Conservation (phyloP, 2,329 filamentous ascomycete species). For the Aspergillus calidoustus region DNA sequence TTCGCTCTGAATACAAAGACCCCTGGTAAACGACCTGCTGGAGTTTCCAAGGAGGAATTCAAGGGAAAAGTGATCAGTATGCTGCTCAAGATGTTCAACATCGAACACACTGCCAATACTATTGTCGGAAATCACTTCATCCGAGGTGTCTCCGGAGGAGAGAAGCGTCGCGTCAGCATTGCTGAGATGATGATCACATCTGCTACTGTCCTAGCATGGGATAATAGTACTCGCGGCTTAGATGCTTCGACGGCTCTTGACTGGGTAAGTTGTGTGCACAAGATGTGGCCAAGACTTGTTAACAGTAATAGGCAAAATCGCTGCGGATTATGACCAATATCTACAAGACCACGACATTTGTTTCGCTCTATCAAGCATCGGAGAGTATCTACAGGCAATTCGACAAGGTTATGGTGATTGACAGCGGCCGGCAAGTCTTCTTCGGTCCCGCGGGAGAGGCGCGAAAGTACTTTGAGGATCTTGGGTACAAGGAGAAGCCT, state of each 20-base stretch:
- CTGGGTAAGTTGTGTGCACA: constrained; percentile 41
- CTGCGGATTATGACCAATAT: constrained; percentile 81
- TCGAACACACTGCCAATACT: constrained; percentile 83
- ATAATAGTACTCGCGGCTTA: constrained; percentile 72
- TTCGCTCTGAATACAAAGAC: constrained; percentile 87
- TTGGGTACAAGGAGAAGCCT: constrained; percentile 75
- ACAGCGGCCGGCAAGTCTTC: constrained; percentile 70
- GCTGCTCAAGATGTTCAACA: constrained; percentile 90
- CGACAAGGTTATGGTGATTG: constrained; percentile 83
- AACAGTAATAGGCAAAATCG: constrained; percentile 55
- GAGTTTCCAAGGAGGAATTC: constrained; percentile 73
- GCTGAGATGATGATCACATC: constrained; percentile 81
- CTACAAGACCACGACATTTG: constrained; percentile 81
- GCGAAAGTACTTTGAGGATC: constrained; percentile 72
- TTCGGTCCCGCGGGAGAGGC: constrained; percentile 73
- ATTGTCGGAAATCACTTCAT: constrained; percentile 83
- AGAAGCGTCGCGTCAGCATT: constrained; percentile 80
- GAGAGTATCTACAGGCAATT: constrained; percentile 80
- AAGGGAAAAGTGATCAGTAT: constrained; percentile 75
- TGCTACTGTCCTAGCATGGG: constrained; percentile 74
- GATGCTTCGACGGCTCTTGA: constrained; percentile 71
- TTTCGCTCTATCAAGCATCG: constrained; percentile 83
- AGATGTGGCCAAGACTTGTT: not conserved
- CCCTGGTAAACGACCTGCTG: constrained; percentile 76
- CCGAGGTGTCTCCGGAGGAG: constrained; percentile 78